Base-by-base conservation (phyloP, 352 stramenopile genomes). In the Lagenidium giganteum region DNA sequence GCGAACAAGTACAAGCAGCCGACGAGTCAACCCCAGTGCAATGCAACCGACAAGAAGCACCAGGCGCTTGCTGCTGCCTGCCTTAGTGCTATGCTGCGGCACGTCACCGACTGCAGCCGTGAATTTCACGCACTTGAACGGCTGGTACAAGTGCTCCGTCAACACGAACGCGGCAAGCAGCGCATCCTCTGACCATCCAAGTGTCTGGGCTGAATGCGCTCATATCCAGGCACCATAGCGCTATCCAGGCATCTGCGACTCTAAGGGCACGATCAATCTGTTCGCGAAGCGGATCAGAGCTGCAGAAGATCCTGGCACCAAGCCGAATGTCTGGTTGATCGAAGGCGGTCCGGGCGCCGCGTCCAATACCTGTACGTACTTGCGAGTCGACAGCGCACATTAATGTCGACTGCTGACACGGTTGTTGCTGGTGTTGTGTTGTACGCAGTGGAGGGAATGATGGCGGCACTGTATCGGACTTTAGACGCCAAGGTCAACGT, bases 261-360 rank as follows among this genome's bases (percentile, higher is more conserved):
- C 45, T 3, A 37, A 58, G 14, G 33, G 31, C 1, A 68, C 45
- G 2, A 42, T 79, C 5, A 46, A 64, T n/a, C 53, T 75, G 11
- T 78, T 78, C 26, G 52, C 74, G 3, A 78, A 82, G 44, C 54
- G 70, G 4, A 34, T 77, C 1, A 39, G 36, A 14, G 64, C 63
- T 23, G 22, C 3, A 18, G 36, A 21, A 13, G 47, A 70, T 26
- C 8, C 48, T 6, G 46, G 51, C 8, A 41, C 32, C 20, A 47
- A 49, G 13, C 42, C 47, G 3, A 77, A 72, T 40, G 46, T 82
- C 3, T 78, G 67, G 66, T 50, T 79, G 24, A 37, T 79, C 22
- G 54, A 74, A 55, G 69, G 66, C 8, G 66, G 64, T 4, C 57
- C 66, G 0, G 70, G 66, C 20, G 54, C 52, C 21, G 59, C 50